Evolutionary conservation across 352 stramenopile genomes (phyloP).

Genomic region (Globisporangium echinulatum): DNA sequence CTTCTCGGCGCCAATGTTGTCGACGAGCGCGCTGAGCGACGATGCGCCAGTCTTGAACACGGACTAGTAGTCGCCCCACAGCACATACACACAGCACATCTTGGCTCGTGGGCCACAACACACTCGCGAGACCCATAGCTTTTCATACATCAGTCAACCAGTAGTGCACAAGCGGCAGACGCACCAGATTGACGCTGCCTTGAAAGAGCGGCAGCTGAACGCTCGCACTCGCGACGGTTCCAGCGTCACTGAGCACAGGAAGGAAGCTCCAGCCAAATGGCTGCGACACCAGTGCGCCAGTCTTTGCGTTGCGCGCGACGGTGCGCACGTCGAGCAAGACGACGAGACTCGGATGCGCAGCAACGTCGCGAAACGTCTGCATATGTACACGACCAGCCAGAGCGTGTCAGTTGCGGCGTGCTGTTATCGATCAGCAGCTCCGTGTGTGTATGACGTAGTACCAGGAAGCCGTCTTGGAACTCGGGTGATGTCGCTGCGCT

Average conservation of each 20-base stretch:
- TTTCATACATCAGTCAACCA: background rate
- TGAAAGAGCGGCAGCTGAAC: constrained; percentile 59
- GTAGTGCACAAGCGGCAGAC: background rate
- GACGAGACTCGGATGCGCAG: constrained; percentile 18
- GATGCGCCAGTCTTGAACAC: constrained; percentile 22
- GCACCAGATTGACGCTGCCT: constrained; percentile 57
- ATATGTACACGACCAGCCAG: background rate
- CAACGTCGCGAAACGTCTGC: constrained; percentile 41
- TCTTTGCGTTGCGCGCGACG: constrained; percentile 38
- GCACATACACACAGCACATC: background rate
- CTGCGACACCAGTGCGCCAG: constrained; percentile 31
- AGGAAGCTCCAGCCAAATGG: constrained; percentile 64
- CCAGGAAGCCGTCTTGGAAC: constrained; percentile 55
- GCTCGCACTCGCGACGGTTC: constrained; percentile 25
- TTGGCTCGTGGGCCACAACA: no score
- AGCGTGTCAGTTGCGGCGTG: background rate
- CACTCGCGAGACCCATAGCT: background rate
- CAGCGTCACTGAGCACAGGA: constrained; percentile 32
- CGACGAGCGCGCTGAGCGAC: constrained; percentile 23
- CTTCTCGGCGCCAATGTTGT: constrained; percentile 37
- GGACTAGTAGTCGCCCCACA: constrained; percentile 14
- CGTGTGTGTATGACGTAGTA: constrained; percentile 6
- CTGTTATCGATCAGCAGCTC: background rate
- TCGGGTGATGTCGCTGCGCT: constrained; percentile 46
- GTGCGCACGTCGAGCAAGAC: constrained; percentile 58